phyloP scores from a whole-genome alignment of 352 stramenopile genomes.

The Phytophthora brassicae region DNA sequence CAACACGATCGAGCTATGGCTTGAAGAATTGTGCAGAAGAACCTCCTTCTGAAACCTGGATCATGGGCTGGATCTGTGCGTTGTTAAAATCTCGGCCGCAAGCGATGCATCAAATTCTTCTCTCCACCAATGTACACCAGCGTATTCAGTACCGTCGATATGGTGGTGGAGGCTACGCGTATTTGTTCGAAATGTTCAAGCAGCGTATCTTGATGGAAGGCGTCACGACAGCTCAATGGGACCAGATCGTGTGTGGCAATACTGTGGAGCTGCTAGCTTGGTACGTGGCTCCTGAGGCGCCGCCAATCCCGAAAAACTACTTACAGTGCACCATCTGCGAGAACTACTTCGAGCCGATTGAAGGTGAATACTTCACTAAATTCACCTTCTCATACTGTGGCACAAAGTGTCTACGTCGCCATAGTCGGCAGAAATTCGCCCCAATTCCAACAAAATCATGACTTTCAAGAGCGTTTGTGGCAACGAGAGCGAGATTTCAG shows the following conservation, averaged over 20 bases:
- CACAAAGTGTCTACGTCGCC: slow-evolving; percentile 80
- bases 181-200: slow-evolving; percentile 58
- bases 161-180: slow-evolving; percentile 67
- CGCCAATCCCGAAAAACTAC: slow-evolving; percentile 69
- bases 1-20: neutral
- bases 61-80: slow-evolving; percentile 39
- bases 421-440: slow-evolving; percentile 61
- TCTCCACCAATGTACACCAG: slow-evolving; percentile 70
- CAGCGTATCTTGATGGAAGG: slow-evolving; percentile 33
- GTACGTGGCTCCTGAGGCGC: slow-evolving; percentile 58
- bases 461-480: neutral
- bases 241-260: slow-evolving; percentile 45
- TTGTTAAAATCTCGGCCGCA: slow-evolving; percentile 11
- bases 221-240: slow-evolving; percentile 43
- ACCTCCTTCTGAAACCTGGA: slow-evolving; percentile 43
- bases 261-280: slow-evolving; percentile 54
- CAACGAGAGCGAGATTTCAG: neutral
- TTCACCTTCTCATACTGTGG: slow-evolving; percentile 82
- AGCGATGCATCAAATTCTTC: slow-evolving; percentile 35
- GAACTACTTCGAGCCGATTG: slow-evolving; percentile 77
- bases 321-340: slow-evolving; percentile 75
- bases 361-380: slow-evolving; percentile 88
- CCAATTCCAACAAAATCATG: slow-evolving; percentile 9
- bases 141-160: slow-evolving; percentile 72
- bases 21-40: slow-evolving; percentile 10